Conservation (phyloP, 2,329 filamentous ascomycete genomes). For the Fusarium falciforme region DNA sequence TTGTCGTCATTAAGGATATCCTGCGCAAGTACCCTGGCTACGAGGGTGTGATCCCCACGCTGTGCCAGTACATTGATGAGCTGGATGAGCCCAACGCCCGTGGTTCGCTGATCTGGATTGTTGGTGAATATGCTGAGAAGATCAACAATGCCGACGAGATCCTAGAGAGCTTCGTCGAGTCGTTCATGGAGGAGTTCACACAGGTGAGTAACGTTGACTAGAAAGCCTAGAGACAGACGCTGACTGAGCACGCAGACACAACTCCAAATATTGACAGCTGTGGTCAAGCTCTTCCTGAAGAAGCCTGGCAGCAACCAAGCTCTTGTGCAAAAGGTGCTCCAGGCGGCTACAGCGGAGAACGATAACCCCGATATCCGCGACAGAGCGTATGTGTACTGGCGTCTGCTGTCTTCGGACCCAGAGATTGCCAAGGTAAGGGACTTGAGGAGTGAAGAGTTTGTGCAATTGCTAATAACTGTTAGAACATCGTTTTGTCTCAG, state of each 20-base stretch:
- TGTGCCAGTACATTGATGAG: conserved; percentile 97
- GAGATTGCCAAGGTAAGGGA: conserved; percentile 82
- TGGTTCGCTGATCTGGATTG: conserved; percentile 96
- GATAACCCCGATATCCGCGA: conserved; percentile 98
- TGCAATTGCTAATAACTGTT: conserved; percentile 5
- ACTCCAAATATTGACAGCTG: conserved; percentile 94
- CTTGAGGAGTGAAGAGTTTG: background rate
- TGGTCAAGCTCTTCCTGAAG: conserved; percentile 97
- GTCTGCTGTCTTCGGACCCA: conserved; percentile 90
- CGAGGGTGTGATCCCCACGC: conserved; percentile 95
- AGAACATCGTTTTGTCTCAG: conserved; percentile 89
- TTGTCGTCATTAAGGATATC: conserved; percentile 99
- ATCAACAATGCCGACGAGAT: conserved; percentile 99
- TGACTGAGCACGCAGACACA: conserved; percentile 74
- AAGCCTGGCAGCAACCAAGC: conserved; percentile 92
- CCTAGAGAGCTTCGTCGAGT: conserved; percentile 88
- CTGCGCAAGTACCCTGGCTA: conserved; percentile 97
- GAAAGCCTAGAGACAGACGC: background rate
- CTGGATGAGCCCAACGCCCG: conserved; percentile 93
- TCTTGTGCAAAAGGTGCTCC: conserved; percentile 93
- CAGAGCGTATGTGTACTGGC: conserved; percentile 98
- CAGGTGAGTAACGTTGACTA: conserved; percentile 67
- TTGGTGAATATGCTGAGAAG: conserved; percentile 98
- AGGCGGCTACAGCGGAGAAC: conserved; percentile 91
- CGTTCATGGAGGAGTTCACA: conserved; percentile 95